Evolutionary conservation across 1,139 yeast species (phyloP).

Genomic region (Meyerozyma elateridarum): DNA sequence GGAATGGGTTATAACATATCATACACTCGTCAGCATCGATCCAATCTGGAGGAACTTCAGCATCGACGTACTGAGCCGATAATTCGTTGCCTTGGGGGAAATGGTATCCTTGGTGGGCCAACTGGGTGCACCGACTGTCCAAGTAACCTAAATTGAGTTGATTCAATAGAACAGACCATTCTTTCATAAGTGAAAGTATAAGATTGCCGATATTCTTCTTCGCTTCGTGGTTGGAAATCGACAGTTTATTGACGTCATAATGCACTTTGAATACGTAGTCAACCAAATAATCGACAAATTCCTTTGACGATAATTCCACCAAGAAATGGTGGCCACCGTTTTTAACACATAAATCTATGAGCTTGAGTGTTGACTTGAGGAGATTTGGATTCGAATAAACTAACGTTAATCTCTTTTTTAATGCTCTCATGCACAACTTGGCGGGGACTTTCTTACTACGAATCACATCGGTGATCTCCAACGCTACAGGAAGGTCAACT

Average conservation of each 20-base stretch:
- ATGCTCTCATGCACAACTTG: conserved; percentile 76
- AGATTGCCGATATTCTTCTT: conserved; percentile 55
- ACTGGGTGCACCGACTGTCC: conserved; percentile 53
- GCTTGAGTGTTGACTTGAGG: conserved; percentile 66
- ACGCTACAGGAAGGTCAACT: conserved; percentile 69
- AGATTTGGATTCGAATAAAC: conserved; percentile 69
- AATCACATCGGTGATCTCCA: conserved; percentile 85
- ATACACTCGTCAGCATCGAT: conserved; percentile 92
- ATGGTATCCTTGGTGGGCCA: conserved; percentile 58
- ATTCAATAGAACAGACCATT: conserved; percentile 72
- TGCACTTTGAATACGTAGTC: conserved; percentile 36
- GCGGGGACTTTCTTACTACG: conserved; percentile 81
- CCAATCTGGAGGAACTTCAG: conserved; percentile 98
- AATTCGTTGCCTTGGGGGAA: conserved; percentile 47
- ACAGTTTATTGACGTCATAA: conserved; percentile 29
- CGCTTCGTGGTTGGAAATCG: conserved; percentile 32
- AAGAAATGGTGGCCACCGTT: conserved; percentile 89
- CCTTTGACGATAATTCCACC: conserved; percentile 74
- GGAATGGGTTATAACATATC: conserved; percentile 80
- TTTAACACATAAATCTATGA: conserved; percentile 83
- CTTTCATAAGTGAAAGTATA: conserved; percentile 63
- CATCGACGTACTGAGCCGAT: conserved; percentile 60
- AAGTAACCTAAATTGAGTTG: conserved; percentile 68
- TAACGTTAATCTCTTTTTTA: conserved; percentile 68
- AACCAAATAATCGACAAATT: conserved; percentile 74